phyloP scores from a whole-genome alignment of 352 stramenopile genomes.

The Peronospora farinosa region DNA sequence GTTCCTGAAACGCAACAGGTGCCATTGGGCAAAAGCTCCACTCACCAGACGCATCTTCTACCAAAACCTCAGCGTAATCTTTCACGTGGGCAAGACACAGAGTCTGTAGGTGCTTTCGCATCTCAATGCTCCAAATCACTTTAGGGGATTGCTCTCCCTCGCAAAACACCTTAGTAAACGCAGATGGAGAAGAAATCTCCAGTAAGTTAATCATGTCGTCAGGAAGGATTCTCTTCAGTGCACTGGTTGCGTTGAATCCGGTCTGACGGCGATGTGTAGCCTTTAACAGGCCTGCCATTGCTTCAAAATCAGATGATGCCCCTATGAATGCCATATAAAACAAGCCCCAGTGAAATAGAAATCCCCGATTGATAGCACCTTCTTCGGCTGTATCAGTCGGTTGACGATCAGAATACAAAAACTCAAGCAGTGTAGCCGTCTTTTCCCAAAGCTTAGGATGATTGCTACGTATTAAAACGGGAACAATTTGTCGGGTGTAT shows the following conservation, averaged over 20 bases:
- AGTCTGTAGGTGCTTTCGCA: slow-evolving; percentile 86
- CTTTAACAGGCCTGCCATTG: slow-evolving; percentile 63
- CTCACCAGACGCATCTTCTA: slow-evolving; percentile 79
- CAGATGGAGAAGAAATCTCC: slow-evolving; percentile 59
- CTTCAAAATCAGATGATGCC: slow-evolving; percentile 40
- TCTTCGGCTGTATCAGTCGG: slow-evolving; percentile 23
- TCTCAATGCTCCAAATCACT: slow-evolving; percentile 92
- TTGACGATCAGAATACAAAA: slow-evolving; percentile 43
- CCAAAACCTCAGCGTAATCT: slow-evolving; percentile 85
- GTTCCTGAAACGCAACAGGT: slow-evolving; percentile 81
- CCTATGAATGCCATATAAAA: slow-evolving; percentile 73
- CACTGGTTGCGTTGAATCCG: slow-evolving; percentile 49
- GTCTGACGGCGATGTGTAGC: slow-evolving; percentile 53
- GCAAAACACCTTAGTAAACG: slow-evolving; percentile 88
- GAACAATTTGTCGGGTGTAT: slow-evolving; percentile 41
- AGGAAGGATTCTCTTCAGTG: slow-evolving; percentile 84
- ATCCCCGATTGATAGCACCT: slow-evolving; percentile 30
- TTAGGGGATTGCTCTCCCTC: slow-evolving; percentile 81
- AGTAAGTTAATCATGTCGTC: slow-evolving; percentile 88
- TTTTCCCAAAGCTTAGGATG: slow-evolving; percentile 51
- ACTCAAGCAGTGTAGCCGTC: slow-evolving; percentile 51
- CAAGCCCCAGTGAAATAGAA: slow-evolving; percentile 57
- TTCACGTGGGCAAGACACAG: slow-evolving; percentile 88
- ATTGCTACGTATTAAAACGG: slow-evolving; percentile 44
- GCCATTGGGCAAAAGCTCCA: slow-evolving; percentile 92